Evolutionary conservation across 2,329 filamentous ascomycete genomes (phyloP), one percentile per base, ranked within the genome.

Genomic region (Aspergillus cejpii): DNA sequence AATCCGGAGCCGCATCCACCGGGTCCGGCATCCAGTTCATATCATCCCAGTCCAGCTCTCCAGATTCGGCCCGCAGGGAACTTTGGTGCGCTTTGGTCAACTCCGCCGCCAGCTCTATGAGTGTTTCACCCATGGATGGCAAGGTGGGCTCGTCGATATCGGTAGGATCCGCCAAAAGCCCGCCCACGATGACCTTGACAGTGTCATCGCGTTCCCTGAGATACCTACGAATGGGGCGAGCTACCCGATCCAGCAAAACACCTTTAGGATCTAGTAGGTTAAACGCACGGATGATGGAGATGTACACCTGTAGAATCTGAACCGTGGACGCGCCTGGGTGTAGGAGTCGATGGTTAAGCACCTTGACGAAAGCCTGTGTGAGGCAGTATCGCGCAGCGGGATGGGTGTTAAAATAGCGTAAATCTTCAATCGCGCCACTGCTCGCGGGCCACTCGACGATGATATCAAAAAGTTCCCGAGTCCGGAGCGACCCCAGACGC

Each of bases 21-120:
- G 92, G 92, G 57, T 95, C 87, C 1, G 92, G 92, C 27, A 88
- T 75, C 92, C 92, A 98, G 6, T 82, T 79, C 83, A 95, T 86
- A 64, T 98, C 90, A 59, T 88, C 79, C 84, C 87, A 97, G 64
- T 94, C 87, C 12, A 92, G 74, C 41, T 87, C 86, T 45, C 84
- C 81, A 19, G 61, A 59, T n/a, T 76, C 71, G 28, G 73, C 66
- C 47, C 55, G 63, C 39, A 56, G 67, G 54, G 51, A 76, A 62
- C 57, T 73, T 54, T 54, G 63, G 41, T 63, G 67, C 29, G 64
- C 62, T 47, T 59, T 66, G 42, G 52, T 60, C 48, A 82, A 70
- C 46, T 80, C 78, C 7, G 70, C 65, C 1, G 78, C 75, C 12
- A 82, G 68, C 51, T 77, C 79, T 21, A 66, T 65, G 43, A 75